Evolutionary conservation across 768 basidiomycete genomes (phyloP).

Genomic region (Boletus subcaerulescens): DNA sequence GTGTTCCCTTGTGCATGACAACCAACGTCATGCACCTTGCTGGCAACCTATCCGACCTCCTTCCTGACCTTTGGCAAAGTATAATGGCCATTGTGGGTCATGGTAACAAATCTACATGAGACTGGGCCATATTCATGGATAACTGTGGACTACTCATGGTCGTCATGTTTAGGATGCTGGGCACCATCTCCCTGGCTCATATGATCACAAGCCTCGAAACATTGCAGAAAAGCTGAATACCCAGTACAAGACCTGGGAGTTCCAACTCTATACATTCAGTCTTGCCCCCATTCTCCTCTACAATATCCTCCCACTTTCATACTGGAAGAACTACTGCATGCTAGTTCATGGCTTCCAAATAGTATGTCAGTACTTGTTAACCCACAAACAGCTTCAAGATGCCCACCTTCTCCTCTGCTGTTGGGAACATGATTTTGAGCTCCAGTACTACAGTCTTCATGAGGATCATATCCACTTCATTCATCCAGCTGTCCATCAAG

Average conservation of each 20-base stretch:
- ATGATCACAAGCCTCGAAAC: neutral
- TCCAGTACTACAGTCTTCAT: too few species aligned
- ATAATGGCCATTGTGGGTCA: neutral
- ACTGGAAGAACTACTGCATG: too few species aligned
- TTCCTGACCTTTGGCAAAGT: neutral
- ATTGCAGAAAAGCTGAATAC: neutral
- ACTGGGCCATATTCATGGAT: neutral
- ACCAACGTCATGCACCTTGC: constrained; percentile 38
- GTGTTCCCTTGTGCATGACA: constrained; percentile 34
- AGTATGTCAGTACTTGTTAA: too few species aligned
- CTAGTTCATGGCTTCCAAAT: too few species aligned
- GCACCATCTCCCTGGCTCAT: neutral
- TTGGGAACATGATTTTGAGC: too few species aligned
- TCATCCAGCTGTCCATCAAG: too few species aligned
- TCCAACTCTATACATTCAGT: neutral
- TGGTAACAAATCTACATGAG: neutral
- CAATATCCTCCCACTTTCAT: neutral
- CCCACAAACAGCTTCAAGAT: too few species aligned
- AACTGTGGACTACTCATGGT: neutral
- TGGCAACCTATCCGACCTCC: neutral
- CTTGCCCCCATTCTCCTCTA: neutral
- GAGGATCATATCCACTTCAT: too few species aligned
- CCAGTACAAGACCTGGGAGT: neutral
- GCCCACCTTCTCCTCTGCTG: too few species aligned
- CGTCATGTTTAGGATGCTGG: neutral